Evolutionary conservation across 805 yeast species (phyloP).

Genomic region (Cyberlindnera misumaiensis): DNA sequence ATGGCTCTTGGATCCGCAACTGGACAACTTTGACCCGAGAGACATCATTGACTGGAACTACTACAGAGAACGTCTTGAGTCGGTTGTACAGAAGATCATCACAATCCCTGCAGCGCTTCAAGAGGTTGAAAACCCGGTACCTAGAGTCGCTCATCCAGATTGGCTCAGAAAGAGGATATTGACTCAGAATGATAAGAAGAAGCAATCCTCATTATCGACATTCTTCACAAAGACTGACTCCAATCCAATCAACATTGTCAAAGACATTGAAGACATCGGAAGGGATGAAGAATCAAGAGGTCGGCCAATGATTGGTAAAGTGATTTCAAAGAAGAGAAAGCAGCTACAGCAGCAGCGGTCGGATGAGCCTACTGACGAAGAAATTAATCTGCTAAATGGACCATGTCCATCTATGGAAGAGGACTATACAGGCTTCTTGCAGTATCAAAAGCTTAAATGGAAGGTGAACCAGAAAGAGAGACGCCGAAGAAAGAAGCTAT

Average conservation of each 20-base stretch:
- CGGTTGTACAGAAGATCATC: constrained; percentile 89
- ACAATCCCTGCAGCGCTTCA: constrained; percentile 97
- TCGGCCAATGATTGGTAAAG: constrained; percentile 29
- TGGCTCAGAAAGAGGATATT: constrained; percentile 74
- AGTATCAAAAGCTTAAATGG: constrained; percentile 87
- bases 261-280: constrained; percentile 75
- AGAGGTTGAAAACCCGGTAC: constrained; percentile 83
- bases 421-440: constrained; percentile 63
- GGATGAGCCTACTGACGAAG: constrained; percentile 38
- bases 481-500: constrained; percentile 64
- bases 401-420: constrained; percentile 59
- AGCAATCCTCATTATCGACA: constrained; percentile 57
- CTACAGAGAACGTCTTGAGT: constrained; percentile 83
- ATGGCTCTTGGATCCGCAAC: constrained; percentile 77
- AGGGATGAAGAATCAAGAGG: constrained; percentile 22
- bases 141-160: constrained; percentile 88
- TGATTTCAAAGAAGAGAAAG: constrained; percentile 27
- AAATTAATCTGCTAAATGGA: constrained; percentile 41
- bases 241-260: constrained; percentile 35
- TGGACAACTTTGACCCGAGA: constrained; percentile 82
- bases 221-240: constrained; percentile 47
- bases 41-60: constrained; percentile 90
- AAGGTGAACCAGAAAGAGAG: constrained; percentile 64
- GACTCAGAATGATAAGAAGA: constrained; percentile 54
- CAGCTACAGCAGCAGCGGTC: constrained; percentile 24